These are phyloP conservation scores for Zygosaccharomyces gambellarensis DNA, from an alignment of 805 yeast species.

Conservation along the genomic window DNA sequence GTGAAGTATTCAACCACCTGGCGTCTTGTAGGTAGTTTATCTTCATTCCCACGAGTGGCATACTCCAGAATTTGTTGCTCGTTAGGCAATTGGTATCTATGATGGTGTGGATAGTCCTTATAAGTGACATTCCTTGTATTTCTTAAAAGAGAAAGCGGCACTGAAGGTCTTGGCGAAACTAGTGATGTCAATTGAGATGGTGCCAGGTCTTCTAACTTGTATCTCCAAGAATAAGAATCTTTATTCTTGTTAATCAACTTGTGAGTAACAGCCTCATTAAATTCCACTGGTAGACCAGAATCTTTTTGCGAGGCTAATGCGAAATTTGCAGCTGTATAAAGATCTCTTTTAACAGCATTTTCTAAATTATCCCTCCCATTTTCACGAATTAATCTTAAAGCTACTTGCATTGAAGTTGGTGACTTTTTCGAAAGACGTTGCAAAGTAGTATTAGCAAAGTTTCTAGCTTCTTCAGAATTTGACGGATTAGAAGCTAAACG, in stretches of 20 bases:
- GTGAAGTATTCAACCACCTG: conserved; percentile 64
- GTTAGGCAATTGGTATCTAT: conserved; percentile 68
- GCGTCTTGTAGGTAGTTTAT: conserved; percentile 60
- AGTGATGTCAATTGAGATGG: conserved; percentile 19
- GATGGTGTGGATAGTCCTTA: conserved; percentile 40
- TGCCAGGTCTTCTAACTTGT: conserved; percentile 23
- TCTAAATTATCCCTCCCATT: conserved; percentile 56
- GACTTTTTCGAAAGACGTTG: conserved; percentile 61
- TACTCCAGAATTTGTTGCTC: conserved; percentile 59
- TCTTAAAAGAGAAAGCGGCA: conserved; percentile 31
- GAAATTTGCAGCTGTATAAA: conserved; percentile 72
- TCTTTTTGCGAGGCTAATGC: conserved; percentile 44
- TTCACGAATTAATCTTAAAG: conserved; percentile 60
- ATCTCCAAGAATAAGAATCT: conserved; percentile 49
- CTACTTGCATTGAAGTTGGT: conserved; percentile 71
- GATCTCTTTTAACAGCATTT: conserved; percentile 66
- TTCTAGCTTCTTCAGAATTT: conserved; percentile 49
- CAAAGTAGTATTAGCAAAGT: conserved; percentile 59
- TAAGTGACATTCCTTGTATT: conserved; percentile 36
- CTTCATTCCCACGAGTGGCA: conserved; percentile 61
- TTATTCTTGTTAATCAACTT: conserved; percentile 56
- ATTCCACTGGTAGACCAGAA: conserved; percentile 45
- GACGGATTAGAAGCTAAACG: conserved; percentile 47
- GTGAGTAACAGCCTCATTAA: conserved; percentile 63
- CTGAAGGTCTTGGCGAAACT: conserved; percentile 32